phyloP scores from a whole-genome alignment of 1,284 basidiomycete genomes.

The Athelia sp. region DNA sequence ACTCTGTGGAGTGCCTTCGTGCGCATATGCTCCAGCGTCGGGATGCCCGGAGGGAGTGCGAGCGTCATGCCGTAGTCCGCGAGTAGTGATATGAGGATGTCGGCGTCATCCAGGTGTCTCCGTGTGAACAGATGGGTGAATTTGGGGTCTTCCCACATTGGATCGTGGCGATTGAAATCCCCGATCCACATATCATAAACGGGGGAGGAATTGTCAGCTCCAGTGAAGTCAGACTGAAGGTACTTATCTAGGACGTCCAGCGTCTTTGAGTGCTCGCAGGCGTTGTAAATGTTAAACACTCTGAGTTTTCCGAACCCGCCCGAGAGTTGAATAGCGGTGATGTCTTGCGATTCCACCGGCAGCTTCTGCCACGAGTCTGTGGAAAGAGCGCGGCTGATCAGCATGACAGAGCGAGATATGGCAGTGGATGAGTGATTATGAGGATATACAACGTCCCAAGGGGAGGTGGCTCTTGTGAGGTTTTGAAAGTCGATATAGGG shows the following conservation, averaged over 20 bases:
- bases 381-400: conserved; percentile 17
- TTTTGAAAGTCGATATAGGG: background rate
- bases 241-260: conserved; percentile 9
- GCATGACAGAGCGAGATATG: conserved; percentile 14
- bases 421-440: background rate
- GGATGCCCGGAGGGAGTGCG: conserved; percentile 19
- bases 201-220: background rate
- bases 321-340: conserved; percentile 16
- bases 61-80: conserved; percentile 15
- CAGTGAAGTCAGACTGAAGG: background rate
- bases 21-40: conserved; percentile 18
- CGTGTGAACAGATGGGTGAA: conserved; percentile 22
- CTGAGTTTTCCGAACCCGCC: conserved; percentile 2
- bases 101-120: conserved; percentile 9
- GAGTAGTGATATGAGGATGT: conserved; percentile 20
- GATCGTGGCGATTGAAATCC: conserved; percentile 33
- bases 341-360: conserved; percentile 12
- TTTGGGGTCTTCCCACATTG: conserved; percentile 21
- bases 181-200: conserved; percentile 20
- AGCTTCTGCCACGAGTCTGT: conserved; percentile 18
- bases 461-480: background rate
- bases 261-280: conserved; percentile 11
- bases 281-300: conserved; percentile 27
- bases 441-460: background rate
- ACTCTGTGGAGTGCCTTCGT: conserved; percentile 21